Conservation (phyloP, 2,329 filamentous ascomycete species). For the Pseudophaeomoniella oleicola region DNA sequence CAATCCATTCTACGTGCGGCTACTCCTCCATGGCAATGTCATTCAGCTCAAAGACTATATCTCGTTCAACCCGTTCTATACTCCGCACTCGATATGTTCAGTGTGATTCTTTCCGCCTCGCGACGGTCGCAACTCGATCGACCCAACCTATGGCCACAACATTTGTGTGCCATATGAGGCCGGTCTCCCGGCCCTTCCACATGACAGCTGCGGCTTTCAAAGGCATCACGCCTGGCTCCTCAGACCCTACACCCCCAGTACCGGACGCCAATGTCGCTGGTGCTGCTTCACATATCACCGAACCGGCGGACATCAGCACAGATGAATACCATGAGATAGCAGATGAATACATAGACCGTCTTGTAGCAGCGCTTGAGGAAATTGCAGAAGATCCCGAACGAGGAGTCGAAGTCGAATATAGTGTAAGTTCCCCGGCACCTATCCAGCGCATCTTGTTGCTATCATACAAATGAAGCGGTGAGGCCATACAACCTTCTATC, state of each 20-base stretch:
- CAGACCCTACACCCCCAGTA: constrained; percentile 33
- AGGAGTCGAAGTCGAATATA: constrained; percentile 78
- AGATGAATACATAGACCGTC: constrained; percentile 55
- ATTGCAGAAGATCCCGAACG: constrained; percentile 53
- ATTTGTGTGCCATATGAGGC: too few relatives aligned
- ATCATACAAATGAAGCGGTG: constrained; percentile 1
- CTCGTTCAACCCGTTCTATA: neutral
- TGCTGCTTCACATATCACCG: constrained; percentile 25
- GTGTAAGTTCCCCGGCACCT: constrained; percentile 40
- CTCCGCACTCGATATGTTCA: neutral
- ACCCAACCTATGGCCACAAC: too few relatives aligned
- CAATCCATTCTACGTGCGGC: too few relatives aligned
- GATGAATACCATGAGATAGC: constrained; percentile 63
- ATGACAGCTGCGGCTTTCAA: constrained; percentile 14
- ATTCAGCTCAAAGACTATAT: neutral
- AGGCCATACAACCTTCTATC: constrained; percentile 2
- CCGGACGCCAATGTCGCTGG: constrained; percentile 26
- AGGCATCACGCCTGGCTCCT: constrained; percentile 46
- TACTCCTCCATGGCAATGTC: neutral
- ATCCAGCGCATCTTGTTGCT: neutral
- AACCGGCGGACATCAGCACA: constrained; percentile 52
- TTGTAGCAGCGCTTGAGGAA: constrained; percentile 51
- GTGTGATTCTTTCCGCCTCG: too few relatives aligned
- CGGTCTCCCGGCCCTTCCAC: neutral
- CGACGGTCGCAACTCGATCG: too few relatives aligned